phyloP scores from a whole-genome alignment of 306 rosid species.

The Acacia crassicarpa region DNA sequence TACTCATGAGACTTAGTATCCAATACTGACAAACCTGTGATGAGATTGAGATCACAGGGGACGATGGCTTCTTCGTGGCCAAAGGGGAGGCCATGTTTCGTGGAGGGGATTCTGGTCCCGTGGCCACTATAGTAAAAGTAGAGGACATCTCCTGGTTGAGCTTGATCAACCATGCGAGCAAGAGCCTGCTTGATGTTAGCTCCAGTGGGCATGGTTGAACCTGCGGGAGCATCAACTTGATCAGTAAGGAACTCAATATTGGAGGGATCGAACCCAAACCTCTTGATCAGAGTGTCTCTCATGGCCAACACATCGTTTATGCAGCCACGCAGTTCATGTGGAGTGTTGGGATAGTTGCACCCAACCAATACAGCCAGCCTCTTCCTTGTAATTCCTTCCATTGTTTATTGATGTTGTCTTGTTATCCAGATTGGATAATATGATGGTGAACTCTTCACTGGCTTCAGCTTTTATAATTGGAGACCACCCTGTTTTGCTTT shows the following conservation, averaged over 20 bases:
- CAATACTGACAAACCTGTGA: conserved; percentile 53
- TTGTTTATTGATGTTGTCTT: background rate
- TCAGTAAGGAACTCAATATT: conserved; percentile 65
- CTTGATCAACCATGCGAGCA: conserved; percentile 53
- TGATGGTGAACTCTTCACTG: background rate
- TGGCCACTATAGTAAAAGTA: conserved; percentile 95
- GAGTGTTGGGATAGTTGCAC: conserved; percentile 73
- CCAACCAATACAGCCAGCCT: conserved; percentile 86
- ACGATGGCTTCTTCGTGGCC: conserved; percentile 85
- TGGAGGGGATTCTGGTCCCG: conserved; percentile 83
- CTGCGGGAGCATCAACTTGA: conserved; percentile 39
- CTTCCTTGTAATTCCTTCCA: conserved; percentile 41
- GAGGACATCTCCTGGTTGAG: conserved; percentile 71
- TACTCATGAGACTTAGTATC: no score
- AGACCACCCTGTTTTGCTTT: conserved; percentile 25
- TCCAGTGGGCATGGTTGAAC: conserved; percentile 65
- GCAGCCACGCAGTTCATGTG: conserved; percentile 75
- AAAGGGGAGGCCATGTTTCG: conserved; percentile 44
- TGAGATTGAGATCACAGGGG: conserved; percentile 94
- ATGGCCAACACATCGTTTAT: conserved; percentile 79
- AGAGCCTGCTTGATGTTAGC: conserved; percentile 67
- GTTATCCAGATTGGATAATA: background rate
- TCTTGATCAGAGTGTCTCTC: conserved; percentile 51
- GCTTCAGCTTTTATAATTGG: conserved; percentile 28
- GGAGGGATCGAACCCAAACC: conserved; percentile 49